phyloP scores from a whole-genome alignment of 2,329 filamentous ascomycete genomes.

The Chaetomium strumarium region DNA sequence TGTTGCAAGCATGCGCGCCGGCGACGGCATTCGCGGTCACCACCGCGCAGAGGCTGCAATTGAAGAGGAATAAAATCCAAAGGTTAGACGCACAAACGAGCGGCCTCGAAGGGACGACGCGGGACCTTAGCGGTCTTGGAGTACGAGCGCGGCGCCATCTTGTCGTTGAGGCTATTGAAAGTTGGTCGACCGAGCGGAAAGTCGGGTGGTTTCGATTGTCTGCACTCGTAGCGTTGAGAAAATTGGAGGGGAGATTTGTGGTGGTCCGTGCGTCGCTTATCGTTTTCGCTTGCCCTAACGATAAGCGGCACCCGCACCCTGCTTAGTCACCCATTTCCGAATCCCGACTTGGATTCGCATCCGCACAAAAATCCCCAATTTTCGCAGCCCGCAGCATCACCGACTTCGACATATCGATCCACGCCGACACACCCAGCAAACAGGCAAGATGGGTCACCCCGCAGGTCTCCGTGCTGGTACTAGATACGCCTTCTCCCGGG shows the following conservation, averaged over 20 bases:
- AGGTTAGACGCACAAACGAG: slow-evolving; percentile 79
- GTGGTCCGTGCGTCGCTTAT: slow-evolving; percentile 22
- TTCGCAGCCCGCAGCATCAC: slow-evolving; percentile 23
- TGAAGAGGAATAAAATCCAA: slow-evolving; percentile 17
- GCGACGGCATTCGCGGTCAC: slow-evolving; percentile 36
- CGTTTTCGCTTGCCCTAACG: slow-evolving; percentile 24
- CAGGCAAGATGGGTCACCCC: slow-evolving; percentile 74
- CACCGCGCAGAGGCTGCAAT: slow-evolving; percentile 77
- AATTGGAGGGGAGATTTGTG: slow-evolving; percentile 25
- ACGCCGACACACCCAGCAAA: slow-evolving; percentile 35
- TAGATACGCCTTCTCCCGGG: slow-evolving; percentile 88
- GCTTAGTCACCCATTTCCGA: slow-evolving; percentile 24
- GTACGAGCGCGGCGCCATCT: slow-evolving; percentile 62
- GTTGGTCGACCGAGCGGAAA: slow-evolving; percentile 24
- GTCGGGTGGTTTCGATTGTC: slow-evolving; percentile 9
- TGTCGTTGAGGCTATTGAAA: slow-evolving; percentile 27
- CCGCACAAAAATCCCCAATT: slow-evolving; percentile 26
- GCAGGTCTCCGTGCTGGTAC: slow-evolving; percentile 82
- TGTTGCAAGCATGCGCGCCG: slow-evolving; percentile 23
- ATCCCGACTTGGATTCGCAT: slow-evolving; percentile 24
- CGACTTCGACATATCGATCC: slow-evolving; percentile 28
- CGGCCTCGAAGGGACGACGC: slow-evolving; percentile 92
- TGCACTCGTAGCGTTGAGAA: slow-evolving; percentile 13
- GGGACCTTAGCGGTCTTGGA: slow-evolving; percentile 99
- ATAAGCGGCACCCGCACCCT: slow-evolving; percentile 4